These are phyloP conservation scores for Prunus fruticosa DNA, from an alignment of 306 rosid species.

Conservation along the genomic window DNA sequence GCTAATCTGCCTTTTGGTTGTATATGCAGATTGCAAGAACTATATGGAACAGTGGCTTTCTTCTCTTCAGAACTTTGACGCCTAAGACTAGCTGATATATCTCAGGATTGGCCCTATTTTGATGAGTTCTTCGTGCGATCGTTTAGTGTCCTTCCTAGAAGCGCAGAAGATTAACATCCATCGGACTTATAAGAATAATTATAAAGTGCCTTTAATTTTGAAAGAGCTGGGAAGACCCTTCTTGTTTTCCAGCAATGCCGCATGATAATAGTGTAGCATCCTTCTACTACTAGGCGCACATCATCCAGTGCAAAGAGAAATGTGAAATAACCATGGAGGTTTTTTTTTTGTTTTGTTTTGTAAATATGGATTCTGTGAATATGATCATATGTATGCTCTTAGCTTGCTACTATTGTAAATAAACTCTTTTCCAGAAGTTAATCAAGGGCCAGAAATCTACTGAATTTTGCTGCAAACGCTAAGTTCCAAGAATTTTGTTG, in stretches of 20 bases:
- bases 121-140: background rate
- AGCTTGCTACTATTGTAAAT: background rate
- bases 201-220: background rate
- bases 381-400: background rate
- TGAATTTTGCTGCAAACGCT: background rate
- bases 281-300: background rate
- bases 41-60: conserved; percentile 68
- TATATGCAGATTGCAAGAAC: conserved; percentile 62
- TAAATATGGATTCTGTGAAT: conserved; percentile 7
- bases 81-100: conserved; percentile 20
- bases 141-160: background rate
- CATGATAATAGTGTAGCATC: background rate
- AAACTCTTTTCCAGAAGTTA: background rate
- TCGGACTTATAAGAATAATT: background rate
- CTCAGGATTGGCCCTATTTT: conserved; percentile 16
- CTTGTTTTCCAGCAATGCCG: conserved; percentile 1
- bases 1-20: conserved; percentile 27
- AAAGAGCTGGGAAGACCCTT: background rate
- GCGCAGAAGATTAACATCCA: conserved; percentile 1
- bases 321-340: background rate
- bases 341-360: background rate
- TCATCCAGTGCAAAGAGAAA: conserved; percentile 1
- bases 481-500: no score
- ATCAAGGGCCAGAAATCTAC: background rate
- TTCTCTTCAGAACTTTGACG: conserved; percentile 54